Conservation (phyloP, 73 alveolate species). For the Paramecium tetraurelia region DNA sequence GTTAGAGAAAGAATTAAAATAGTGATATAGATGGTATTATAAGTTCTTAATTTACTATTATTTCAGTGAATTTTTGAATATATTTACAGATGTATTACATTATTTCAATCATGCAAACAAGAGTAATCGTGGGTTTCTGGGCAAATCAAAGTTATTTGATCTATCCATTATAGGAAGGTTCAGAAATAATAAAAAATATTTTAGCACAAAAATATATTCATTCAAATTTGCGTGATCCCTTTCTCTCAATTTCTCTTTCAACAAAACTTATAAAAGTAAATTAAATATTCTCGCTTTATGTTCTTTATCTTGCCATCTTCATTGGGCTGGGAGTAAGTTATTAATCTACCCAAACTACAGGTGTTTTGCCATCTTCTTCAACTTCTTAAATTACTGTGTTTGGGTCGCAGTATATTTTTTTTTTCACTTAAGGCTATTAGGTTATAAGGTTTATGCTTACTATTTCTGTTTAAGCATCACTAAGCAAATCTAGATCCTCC, state of each 20-base stretch:
- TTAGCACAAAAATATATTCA: slow-evolving; percentile 22
- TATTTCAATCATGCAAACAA: neutral
- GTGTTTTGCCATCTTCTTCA: slow-evolving; percentile 37
- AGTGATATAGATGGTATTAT: no score
- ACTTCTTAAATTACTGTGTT: neutral
- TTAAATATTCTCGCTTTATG: slow-evolving; percentile 35
- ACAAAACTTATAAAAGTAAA: slow-evolving; percentile 45
- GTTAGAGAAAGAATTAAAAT: neutral
- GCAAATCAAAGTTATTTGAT: neutral
- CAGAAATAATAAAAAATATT: neutral
- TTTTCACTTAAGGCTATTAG: neutral
- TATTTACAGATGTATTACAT: neutral
- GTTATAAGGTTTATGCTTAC: neutral
- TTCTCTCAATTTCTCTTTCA: slow-evolving; percentile 29
- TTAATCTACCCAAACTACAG: slow-evolving; percentile 25
- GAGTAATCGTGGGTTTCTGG: neutral
- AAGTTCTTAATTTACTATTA: neutral
- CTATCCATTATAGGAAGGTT: neutral
- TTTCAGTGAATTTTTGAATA: neutral
- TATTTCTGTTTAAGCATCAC: neutral
- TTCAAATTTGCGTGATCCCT: slow-evolving; percentile 24
- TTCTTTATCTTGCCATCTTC: neutral
- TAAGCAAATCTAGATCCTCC: slow-evolving; percentile 29
- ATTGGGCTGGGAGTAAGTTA: neutral
- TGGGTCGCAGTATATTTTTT: neutral